These are phyloP conservation scores for Pseudomonodictys pantanalensis DNA, from an alignment of 495 filamentous ascomycete species.

Conservation along the genomic window DNA sequence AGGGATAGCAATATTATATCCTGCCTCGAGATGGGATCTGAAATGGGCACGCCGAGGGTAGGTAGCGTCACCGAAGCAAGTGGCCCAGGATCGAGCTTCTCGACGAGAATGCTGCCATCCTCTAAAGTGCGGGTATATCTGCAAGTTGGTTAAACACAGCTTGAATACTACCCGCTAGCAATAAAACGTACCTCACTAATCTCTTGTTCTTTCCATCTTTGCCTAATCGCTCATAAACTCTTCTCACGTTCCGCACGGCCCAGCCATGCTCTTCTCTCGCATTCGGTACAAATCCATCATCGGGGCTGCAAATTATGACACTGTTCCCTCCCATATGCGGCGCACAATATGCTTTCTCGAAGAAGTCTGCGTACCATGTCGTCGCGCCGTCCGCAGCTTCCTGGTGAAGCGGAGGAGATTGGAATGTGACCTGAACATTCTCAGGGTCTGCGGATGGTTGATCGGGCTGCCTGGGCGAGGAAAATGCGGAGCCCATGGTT, in stretches of 20 bases:
- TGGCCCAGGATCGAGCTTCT: not conserved
- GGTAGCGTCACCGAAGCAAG: not conserved
- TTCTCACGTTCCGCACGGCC: not conserved
- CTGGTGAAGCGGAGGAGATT: too few species aligned
- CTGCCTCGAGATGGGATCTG: not conserved
- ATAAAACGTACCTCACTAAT: too few species aligned
- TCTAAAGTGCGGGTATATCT: not conserved
- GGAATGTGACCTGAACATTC: too few species aligned
- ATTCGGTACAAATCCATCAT: not conserved
- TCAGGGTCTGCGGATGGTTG: too few species aligned
- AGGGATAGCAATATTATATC: not conserved
- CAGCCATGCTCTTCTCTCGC: not conserved
- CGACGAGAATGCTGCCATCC: not conserved
- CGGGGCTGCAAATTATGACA: not conserved
- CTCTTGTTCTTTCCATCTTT: too few species aligned
- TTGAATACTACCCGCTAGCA: too few species aligned
- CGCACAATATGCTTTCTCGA: not conserved
- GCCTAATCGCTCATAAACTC: too few species aligned
- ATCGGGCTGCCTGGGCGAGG: too few species aligned
- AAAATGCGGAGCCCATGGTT: too few species aligned
- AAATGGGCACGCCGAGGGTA: not conserved
- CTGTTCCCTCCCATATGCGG: not conserved
- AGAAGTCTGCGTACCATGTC: not conserved
- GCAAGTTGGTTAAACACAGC: not conserved
- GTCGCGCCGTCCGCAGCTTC: too few species aligned